These are phyloP conservation scores for Zasmidium citrigriseum DNA, from an alignment of 2,329 filamentous ascomycete species.

Conservation along the genomic window DNA sequence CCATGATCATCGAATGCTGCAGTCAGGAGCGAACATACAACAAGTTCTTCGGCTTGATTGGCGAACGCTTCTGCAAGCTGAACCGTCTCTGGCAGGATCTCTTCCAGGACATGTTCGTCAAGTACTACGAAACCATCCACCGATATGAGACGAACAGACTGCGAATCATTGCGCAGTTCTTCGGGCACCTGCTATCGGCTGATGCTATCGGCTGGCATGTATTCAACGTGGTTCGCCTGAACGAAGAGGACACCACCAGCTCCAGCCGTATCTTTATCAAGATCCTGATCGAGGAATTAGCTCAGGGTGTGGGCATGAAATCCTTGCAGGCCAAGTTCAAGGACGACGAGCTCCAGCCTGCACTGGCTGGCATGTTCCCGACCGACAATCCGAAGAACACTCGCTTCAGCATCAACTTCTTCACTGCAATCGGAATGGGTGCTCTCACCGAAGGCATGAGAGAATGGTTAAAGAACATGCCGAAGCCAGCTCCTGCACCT, in stretches of 20 bases:
- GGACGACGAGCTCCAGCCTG: conserved; percentile 76
- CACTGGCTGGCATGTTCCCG: conserved; percentile 84
- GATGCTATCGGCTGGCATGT: conserved; percentile 94
- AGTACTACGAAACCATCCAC: conserved; percentile 97
- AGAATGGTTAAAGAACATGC: conserved; percentile 83
- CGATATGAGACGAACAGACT: conserved; percentile 94
- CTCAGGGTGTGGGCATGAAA: conserved; percentile 81
- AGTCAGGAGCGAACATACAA: conserved; percentile 96
- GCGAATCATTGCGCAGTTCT: conserved; percentile 92
- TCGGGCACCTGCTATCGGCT: conserved; percentile 83
- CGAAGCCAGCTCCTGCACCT: conserved; percentile 76
- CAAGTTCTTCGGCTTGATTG: conserved; percentile 94
- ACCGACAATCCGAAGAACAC: conserved; percentile 86
- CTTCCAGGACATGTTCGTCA: conserved; percentile 85
- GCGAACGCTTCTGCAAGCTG: conserved; percentile 92
- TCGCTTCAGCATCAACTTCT: conserved; percentile 98
- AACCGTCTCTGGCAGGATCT: conserved; percentile 93
- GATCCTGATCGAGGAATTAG: conserved; percentile 91
- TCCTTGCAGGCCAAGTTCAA: conserved; percentile 74
- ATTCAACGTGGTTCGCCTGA: conserved; percentile 80
- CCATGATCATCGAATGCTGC: conserved; percentile 96
- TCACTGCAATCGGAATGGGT: conserved; percentile 97
- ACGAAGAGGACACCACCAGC: conserved; percentile 95
- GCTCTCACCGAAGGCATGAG: conserved; percentile 93
- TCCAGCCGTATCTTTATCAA: conserved; percentile 98